A percentile compares a stretch with the other conserved stretches of the same genome.
These are phyloP conservation scores for Citrus reticulata DNA, from an alignment of 345 rosid genomes.

Conservation along the genomic window DNA sequence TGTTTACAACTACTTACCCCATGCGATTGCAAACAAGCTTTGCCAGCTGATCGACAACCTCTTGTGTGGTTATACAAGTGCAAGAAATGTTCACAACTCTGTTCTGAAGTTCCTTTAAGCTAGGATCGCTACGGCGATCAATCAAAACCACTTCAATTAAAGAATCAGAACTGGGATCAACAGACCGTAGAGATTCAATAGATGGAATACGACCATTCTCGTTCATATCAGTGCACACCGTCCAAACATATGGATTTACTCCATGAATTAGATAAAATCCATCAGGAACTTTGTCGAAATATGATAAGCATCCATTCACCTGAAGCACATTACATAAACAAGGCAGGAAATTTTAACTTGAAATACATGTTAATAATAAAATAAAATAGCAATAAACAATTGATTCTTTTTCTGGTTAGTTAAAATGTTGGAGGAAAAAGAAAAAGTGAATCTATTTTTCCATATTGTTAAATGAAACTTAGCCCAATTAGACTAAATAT, in stretches of 20 bases:
- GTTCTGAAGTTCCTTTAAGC: constrained; percentile 80
- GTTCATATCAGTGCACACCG: constrained; percentile 77
- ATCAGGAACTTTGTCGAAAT: constrained; percentile 90
- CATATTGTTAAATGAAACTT: background rate
- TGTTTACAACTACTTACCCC: constrained; percentile 63
- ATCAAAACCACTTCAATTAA: constrained; percentile 78
- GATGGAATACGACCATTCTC: constrained; percentile 92
- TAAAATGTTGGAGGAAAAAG: background rate
- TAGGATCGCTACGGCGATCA: constrained; percentile 71
- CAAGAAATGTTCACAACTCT: constrained; percentile 68
- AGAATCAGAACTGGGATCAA: constrained; percentile 58
- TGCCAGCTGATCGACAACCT: constrained; percentile 93
- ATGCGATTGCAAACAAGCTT: constrained; percentile 83
- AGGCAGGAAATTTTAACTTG: constrained; percentile 13
- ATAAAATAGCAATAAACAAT: background rate
- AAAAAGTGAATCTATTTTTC: background rate
- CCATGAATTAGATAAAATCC: constrained; percentile 91
- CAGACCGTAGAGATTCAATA: constrained; percentile 72
- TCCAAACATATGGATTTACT: constrained; percentile 90
- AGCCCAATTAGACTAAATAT: background rate
- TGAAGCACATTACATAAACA: constrained; percentile 33
- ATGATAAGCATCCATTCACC: constrained; percentile 97
- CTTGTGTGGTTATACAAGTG: constrained; percentile 68
- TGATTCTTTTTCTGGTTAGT: background rate
- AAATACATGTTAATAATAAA: background rate